Base-by-base conservation (phyloP, 768 basidiomycete species). In the Rhodosporidiobolus odoratus region DNA sequence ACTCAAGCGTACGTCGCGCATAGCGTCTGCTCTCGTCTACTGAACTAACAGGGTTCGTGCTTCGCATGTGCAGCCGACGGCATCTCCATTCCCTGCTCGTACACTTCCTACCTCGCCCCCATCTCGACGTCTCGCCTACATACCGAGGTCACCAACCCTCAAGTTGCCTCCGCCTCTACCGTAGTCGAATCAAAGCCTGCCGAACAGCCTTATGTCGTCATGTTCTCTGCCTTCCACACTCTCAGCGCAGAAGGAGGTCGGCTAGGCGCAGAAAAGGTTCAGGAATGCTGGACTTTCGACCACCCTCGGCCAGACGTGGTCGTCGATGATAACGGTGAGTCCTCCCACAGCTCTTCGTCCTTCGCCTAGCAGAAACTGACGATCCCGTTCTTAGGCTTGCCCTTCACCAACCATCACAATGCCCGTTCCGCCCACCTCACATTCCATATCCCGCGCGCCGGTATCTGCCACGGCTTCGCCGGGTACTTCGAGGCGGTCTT, bases 121-220 rank as follows among this genome's bases (percentile, higher is more conserved):
- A 81, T 99, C 65, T 92, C 94, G 7, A 96, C 94, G 3, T 89
- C 92, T 4, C 97, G 94, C 79, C 83, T 99, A 17, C 90, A 88
- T 81, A 88, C 88, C 70, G 91, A 94, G 77, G 91, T 92, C 0
- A 82, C 78, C 30, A 81, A 84, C 65, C 79, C 82, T 62, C 89
- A 85, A 76, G 87, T 85, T 71, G 61, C 70, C 4, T 54, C 60
- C 53, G 50, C 75, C 25, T 65, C 64, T 2, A 65, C 61, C 37
- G 75, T 32, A 61, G 57, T 76, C 43, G 79, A 81, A 50, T 81
- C 85, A 41, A 91, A 90, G 79, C 85, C 86, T 34, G 79, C 89
- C 67, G 96, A 99, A 81, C 97, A 93, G 40, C 95, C 96, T 1
- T 98, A 98, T 76, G 96, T 99, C 25, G 96, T 98, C 70, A 95